Evolutionary conservation across 1,284 basidiomycete genomes (phyloP), one percentile per base, ranked within the genome.

Genomic region (Apiotrichum gracile): DNA sequence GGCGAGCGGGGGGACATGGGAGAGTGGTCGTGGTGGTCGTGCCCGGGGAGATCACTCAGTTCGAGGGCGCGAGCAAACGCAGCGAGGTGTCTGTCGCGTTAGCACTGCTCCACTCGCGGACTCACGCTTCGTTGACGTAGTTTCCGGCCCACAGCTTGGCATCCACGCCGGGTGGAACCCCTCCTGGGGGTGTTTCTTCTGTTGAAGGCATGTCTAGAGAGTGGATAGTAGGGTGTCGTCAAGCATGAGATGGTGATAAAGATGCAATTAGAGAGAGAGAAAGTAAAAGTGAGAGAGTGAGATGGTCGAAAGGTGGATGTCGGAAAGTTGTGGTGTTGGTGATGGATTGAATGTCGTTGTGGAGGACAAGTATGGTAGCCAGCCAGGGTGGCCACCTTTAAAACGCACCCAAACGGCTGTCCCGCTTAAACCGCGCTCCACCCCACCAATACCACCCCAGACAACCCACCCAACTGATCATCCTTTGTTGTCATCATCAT

Each of bases 41-140:
- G 51, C 9, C 58, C 55, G 1, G 54, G 45, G 1, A 62, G 51
- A 49, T 76, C 74, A 25, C 60, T 62, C 16, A 68, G 53, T 2
- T 65, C 61, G 13, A 77, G 63, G 0, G 74, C 75, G 39, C 66
- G 66, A 1, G 65, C 66, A 51, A 77, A 77, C 0, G 71, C 72
- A 24, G 60, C 54, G 14, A 75, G 61, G 46, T 76, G 73, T 10
- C 74, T 73, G 52, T n/a, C 17, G 27, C 25, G 34, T 19, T 10
- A 39, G 19, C 13, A 26, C 17, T 22, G n/a, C 27, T 25, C 48
- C 19, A 6, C 12, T 27, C 8, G 39, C 29, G 22, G n/a, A 59
- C 72, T 43, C 59, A 88, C 88, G 80, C 78, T 74, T 88, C 85
- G 62, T 89, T 79, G 40, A 87, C 78, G 72, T 84, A 88, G 66